Evolutionary conservation across 805 yeast genomes (phyloP).

Genomic region (Priceomyces medius): DNA sequence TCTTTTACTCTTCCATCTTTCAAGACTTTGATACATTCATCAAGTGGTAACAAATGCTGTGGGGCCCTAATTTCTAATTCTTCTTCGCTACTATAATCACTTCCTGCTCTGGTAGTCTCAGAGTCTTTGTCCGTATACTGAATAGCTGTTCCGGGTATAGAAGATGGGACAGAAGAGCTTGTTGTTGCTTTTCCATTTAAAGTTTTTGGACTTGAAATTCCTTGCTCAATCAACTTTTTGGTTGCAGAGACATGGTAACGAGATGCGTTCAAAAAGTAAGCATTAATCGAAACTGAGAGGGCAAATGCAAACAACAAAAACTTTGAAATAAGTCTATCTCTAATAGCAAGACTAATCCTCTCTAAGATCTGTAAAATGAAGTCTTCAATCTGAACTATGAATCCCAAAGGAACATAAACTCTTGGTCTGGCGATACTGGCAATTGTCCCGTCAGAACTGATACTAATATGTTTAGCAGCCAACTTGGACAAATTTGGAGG

Average conservation of each 20-base stretch:
- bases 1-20: constrained; percentile 70
- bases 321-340: constrained; percentile 79
- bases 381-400: constrained; percentile 62
- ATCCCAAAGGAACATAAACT: constrained; percentile 57
- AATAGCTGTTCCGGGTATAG: neutral
- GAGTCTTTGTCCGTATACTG: constrained; percentile 1
- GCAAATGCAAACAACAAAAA: constrained; percentile 69
- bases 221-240: constrained; percentile 39
- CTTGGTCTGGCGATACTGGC: constrained; percentile 59
- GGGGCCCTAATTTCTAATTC: constrained; percentile 25
- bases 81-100: constrained; percentile 27
- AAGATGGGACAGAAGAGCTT: constrained; percentile 7
- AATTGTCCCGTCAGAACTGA: constrained; percentile 51
- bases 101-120: constrained; percentile 10
- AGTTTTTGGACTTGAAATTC: constrained; percentile 30
- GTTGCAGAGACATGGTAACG: constrained; percentile 55
- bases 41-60: constrained; percentile 46
- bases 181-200: neutral
- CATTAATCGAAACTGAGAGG: constrained; percentile 75
- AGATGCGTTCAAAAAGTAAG: constrained; percentile 85
- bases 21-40: constrained; percentile 59
- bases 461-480: constrained; percentile 42
- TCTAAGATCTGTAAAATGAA: constrained; percentile 49
- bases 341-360: constrained; percentile 63
- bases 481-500: constrained; percentile 36